Base-by-base conservation (phyloP, 2,329 filamentous ascomycete genomes). In the Fusarium sp. region DNA sequence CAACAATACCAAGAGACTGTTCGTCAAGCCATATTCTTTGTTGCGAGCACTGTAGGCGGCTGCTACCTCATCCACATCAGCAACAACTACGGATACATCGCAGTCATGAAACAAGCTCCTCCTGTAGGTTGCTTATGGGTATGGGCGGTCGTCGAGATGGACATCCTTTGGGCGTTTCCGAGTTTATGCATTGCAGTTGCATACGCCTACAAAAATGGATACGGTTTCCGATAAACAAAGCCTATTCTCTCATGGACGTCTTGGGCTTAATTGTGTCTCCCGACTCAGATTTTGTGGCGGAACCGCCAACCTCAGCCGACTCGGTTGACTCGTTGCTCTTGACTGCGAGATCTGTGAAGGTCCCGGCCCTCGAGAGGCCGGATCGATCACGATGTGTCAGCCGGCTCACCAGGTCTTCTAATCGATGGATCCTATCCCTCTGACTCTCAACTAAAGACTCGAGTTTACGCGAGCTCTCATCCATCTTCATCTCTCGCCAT, bases 41-140 rank as follows among this genome's bases (percentile, higher is more conserved):
- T 78, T 22, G 84, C 87, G 30, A 90, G 92, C 73, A 82, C 92
- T 13, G 81, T 79, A 15, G 85, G 90, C 0, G 96, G 96, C 3
- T 94, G 91, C 82, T 95, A 94, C 81, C 85, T 98, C 71, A 91
- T 98, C 55, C 87, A 93, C 75, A 90, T 95, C 60, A 94, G 93
- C 32, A 98, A 98, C 78, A 88, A 86, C 36, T 89, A 91, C 74
- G 90, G 92, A 9, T 98, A 98, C 78, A 90, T 97, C 76, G 93
- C 93, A 12, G 91, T 97, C 26, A 95, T 98, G 94, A 97, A 98
- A 85, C 91, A 90, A 72, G 93, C 95, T 1, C 96, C 96, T n/a
- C 91, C 95, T 10, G 82, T 98, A 20, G 96, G 94, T 1, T 96
- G 94, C 45, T 82, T 98, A 24, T 98, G 96, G 95, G 89, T 98